Evolutionary conservation across 2,329 filamentous ascomycete genomes (phyloP), one percentile per base, ranked within the genome.

Genomic region (Thyridium curvatum): DNA sequence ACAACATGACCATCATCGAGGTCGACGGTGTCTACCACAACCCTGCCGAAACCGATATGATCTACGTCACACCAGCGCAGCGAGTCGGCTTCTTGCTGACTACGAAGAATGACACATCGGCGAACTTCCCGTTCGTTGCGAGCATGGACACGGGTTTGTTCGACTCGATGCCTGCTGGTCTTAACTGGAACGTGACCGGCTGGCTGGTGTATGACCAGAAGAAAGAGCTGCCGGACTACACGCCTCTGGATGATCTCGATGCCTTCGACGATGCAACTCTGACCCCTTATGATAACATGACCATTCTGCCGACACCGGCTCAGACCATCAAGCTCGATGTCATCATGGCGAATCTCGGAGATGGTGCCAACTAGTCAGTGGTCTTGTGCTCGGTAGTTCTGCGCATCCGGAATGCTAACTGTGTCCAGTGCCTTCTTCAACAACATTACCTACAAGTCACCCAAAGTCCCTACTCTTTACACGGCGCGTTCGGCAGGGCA

Each of bases 401-500:
- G 21, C 13, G 15, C 10, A 26, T 32, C 37, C 40, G 18, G 6
- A 32, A 38, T 31, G 12, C 28, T 37, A 14, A 39, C 31, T 32
- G 50, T 43, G 16, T 10, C 14, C 21, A 26, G 69, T 41, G 81
- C 78, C 43, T 81, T 82, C 61, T 77, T 86, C 64, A 90, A 91
- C 66, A 81, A 86, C 58, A 77, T 87, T 46, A 87, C 84, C 21
- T 94, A 90, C 57, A 73, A 75, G 4, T 40, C 63, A 0, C 86
- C 85, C 35, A 86, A 86, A 55, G 87, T 94, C 0, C 89, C 88
- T 0, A 80, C 83, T 0, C 69, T 94, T 0, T 94, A 89, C 67
- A 87, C 84, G 1, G 86, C 74, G 1, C 68, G 94, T 4, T 79
- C 77, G 0, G 62, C 78, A 2, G 78, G 77, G 13, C 62, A 85